A percentile compares a stretch with the other conserved stretches of the same genome.
Evolutionary conservation across 78 protist species (phyloP).

Genomic region (Speleostelium caveatum): DNA sequence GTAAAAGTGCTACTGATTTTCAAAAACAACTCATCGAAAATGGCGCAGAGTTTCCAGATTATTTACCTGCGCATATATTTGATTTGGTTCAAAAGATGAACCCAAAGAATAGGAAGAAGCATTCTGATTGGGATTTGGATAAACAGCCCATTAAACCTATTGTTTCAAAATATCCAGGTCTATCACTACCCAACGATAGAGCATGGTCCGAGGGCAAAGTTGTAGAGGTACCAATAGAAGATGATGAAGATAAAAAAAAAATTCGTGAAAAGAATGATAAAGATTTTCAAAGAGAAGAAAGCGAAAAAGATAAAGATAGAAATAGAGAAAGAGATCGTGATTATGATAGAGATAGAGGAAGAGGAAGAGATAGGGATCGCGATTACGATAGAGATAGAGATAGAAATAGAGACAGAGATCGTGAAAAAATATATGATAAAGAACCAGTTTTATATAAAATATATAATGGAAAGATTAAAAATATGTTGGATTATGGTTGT

Average conservation of each 20-base stretch:
- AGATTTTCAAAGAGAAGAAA: background rate
- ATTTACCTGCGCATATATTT: slow-evolving; percentile 69
- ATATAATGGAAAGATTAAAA: slow-evolving; percentile 84
- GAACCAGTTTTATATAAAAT: slow-evolving; percentile 85
- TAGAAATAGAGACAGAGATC: slow-evolving; percentile 20
- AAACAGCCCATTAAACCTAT: background rate
- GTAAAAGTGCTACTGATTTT: slow-evolving; percentile 38
- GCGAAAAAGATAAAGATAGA: slow-evolving; percentile 8
- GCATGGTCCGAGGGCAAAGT: slow-evolving; percentile 26
- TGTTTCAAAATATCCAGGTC: slow-evolving; percentile 79
- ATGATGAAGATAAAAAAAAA: background rate
- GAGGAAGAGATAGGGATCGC: slow-evolving; percentile 8
- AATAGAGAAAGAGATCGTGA: background rate
- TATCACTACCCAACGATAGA: slow-evolving; percentile 79
- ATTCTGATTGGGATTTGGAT: slow-evolving; percentile 14
- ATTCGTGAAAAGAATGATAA: background rate
- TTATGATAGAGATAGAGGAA: background rate
- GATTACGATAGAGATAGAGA: slow-evolving; percentile 28
- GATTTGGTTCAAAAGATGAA: slow-evolving; percentile 74
- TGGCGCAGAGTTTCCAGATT: slow-evolving; percentile 86
- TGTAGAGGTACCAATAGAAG: background rate
- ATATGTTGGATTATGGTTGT: slow-evolving; percentile 88
- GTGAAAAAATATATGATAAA: slow-evolving; percentile 21
- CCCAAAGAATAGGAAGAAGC: slow-evolving; percentile 49
- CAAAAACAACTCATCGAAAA: slow-evolving; percentile 66